Evolutionary conservation across 495 filamentous ascomycete genomes (phyloP), one percentile per base, ranked within the genome.

Genomic region (Podospora pseudocomata): DNA sequence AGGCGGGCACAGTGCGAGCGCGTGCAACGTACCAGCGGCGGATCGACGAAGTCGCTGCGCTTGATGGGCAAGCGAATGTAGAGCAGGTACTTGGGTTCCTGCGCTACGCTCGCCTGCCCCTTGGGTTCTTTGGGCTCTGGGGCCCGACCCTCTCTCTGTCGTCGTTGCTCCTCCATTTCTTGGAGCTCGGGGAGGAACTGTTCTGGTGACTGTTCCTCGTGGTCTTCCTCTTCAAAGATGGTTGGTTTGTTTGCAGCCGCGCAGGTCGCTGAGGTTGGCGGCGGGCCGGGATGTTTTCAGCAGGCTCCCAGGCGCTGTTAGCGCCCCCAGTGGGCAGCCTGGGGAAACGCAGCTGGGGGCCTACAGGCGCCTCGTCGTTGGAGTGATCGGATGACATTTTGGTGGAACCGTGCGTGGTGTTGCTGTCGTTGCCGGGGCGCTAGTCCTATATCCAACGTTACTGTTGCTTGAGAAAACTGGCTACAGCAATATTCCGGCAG

Each of bases 21-120:
- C 3, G 18, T 9, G 30, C 18, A 63, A n/a, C 18, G 0, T 84
- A 94, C 94, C 61, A 89, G 88, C 7, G 91, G 91, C 58, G 96
- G 95, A 79, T 99, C 95, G 49, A 92, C 85, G 80, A 98, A 99
- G 62, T 91, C 88, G 20, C 90, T 89, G 67, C 95, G 86, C 18
- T 90, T 86, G 77, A 97, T 96, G 11, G 95, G 95, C 16, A 97
- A 84, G 13, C 94, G 87, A 63, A 99, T 86, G 71, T 97, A 91
- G 67, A 94, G 89, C 28, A 92, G 94, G 68, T 88, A 89, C 68
- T 77, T 79, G 30, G 82, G 80, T 58, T 86, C 82, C 55, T 19
- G 55, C 13, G 9, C 18, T 0, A 15, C 0, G 9, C 30, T 61
- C n/a, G n/a, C 61, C 26, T 74, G 71, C 56, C 69, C 69, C 58